Evolutionary conservation across 768 basidiomycete genomes (phyloP), one percentile per base, ranked within the genome.

Genomic region (Leccinellum luteum): DNA sequence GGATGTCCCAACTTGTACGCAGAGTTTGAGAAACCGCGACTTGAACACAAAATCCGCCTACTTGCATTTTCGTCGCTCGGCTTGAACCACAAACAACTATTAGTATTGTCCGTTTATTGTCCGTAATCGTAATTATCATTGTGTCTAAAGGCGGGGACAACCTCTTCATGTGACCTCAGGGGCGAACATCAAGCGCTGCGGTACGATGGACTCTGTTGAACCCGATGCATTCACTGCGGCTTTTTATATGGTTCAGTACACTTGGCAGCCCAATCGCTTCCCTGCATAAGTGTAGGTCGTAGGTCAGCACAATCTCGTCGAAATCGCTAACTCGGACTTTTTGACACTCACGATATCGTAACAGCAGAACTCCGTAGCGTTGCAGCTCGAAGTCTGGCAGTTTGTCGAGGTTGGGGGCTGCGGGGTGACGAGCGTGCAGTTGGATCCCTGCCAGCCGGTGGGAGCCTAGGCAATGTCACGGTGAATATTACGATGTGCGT

Each of bases 41-140:
- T 94, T 19, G 88, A 89, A 69, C 83, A 79, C 62, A 95, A 95
- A 76, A 87, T 94, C 47, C 83, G 89, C 25, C 80, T 93, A 8
- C 78, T 94, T 19, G 83, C 85, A 3, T 81, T 94, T 51, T 84
- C 90, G 14, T 84, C 89, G 0, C 79, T 94, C 31, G 10, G 10
- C 30, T 31, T 9, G 30, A 31, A 31, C 10, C 30, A 31, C 30
- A 12, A 31, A 31, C 30, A 3, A 31, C 30, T 31, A 10, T 1
- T 31, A 31, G 30, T 31, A 31, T 31, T 31, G 30, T 31, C 30
- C 30, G 28, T 6, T 8, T 31, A 31, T 31, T 31, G 30, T 31
- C 30, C 30, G 28, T 6, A 28, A 28, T 28, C 28, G 8, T 28
- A 12, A 31, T 31, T 28, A 28, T 28, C 30, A 31, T 31, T 5